Conservation (phyloP, 2,329 filamentous ascomycete genomes). For the Penicillium sp. region DNA sequence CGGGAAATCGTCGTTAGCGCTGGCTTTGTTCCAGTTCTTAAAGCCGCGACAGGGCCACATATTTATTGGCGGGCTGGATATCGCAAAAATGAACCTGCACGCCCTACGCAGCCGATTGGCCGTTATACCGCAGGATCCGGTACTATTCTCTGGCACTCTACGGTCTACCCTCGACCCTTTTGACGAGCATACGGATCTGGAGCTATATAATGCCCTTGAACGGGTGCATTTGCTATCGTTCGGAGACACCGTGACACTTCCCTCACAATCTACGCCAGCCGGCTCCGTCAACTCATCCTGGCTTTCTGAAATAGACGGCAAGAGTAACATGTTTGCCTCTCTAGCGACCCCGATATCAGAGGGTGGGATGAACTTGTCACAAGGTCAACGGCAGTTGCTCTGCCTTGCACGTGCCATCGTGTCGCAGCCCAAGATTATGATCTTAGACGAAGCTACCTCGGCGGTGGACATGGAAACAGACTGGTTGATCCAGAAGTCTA, state of each 20-base stretch:
- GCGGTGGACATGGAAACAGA: constrained; percentile 75
- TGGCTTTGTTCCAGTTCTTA: constrained; percentile 23
- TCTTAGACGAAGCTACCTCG: constrained; percentile 73
- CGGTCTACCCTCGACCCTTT: constrained; percentile 73
- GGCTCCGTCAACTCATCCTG: no score
- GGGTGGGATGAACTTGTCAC: constrained; percentile 60
- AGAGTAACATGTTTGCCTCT: constrained; percentile 45
- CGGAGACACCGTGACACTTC: background rate
- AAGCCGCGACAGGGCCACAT: constrained; percentile 18
- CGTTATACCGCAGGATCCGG: constrained; percentile 76
- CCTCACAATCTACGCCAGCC: no score
- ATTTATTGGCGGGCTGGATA: constrained; percentile 33
- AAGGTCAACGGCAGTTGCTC: constrained; percentile 30
- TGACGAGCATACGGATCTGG: constrained; percentile 55
- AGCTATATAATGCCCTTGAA: constrained; percentile 63
- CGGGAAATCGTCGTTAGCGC: constrained; percentile 26
- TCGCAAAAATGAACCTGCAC: constrained; percentile 43
- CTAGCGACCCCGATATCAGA: constrained; percentile 58
- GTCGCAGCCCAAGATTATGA: constrained; percentile 67
- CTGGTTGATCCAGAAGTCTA: constrained; percentile 65
- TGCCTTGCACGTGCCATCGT: constrained; percentile 50
- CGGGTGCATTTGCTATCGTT: constrained; percentile 54
- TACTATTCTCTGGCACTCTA: constrained; percentile 72
- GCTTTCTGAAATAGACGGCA: no score
- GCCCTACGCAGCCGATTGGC: constrained; percentile 64